Evolutionary conservation across 306 rosid species (phyloP).

Genomic region (Astragalus glycyphyllos): DNA sequence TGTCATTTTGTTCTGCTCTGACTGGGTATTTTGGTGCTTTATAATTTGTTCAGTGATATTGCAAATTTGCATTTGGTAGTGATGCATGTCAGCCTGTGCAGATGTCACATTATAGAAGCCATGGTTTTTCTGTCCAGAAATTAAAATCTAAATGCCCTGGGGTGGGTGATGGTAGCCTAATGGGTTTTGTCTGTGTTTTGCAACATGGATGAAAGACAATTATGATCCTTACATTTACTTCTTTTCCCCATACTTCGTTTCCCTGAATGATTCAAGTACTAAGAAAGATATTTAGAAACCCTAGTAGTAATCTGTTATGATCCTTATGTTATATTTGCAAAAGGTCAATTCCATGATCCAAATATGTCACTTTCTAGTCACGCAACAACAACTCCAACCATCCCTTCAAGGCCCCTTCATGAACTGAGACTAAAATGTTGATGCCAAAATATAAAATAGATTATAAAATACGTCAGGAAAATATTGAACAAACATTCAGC

Average conservation of each 20-base stretch:
- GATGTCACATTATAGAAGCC: background rate
- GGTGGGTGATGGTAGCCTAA: conserved; percentile 2
- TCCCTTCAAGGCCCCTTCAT: too few species aligned
- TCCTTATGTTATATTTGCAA: too few species aligned
- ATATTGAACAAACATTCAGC: background rate
- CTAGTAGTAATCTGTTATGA: too few species aligned
- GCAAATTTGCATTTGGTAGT: conserved; percentile 28
- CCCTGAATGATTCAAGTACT: conserved; percentile 20
- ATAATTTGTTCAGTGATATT: conserved; percentile 7
- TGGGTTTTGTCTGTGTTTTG: background rate
- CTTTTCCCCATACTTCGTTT: background rate
- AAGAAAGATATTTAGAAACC: background rate
- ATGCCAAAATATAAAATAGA: too few species aligned
- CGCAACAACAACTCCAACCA: too few species aligned
- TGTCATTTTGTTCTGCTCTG: conserved; percentile 17
- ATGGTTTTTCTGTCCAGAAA: conserved; percentile 8
- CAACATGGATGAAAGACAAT: conserved; percentile 9
- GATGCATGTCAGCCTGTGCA: conserved; percentile 14
- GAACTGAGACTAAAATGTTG: too few species aligned
- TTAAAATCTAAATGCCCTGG: conserved; percentile 12
- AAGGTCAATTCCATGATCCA: too few species aligned
- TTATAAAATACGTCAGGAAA: background rate
- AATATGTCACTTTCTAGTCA: too few species aligned
- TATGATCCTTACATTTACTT: background rate
- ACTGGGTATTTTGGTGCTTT: conserved; percentile 21